A percentile compares a stretch with the other conserved stretches of the same genome.
Evolutionary conservation across 2,329 filamentous ascomycete species (phyloP).

Genomic region (Hymenoscyphus scutula): DNA sequence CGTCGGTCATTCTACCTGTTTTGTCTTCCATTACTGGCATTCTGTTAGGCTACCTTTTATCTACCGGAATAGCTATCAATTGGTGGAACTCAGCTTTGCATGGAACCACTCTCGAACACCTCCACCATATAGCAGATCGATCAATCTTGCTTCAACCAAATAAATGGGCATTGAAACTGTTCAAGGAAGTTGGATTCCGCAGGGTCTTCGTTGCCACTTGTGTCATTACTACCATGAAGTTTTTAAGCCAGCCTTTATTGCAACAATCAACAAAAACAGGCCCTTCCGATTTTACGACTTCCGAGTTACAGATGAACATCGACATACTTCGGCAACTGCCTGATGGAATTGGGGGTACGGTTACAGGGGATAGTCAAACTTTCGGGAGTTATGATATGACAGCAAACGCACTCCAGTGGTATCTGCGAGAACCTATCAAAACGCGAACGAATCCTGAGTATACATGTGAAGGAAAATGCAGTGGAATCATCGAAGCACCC

Average conservation of each 20-base stretch:
- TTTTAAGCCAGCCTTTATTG: background rate
- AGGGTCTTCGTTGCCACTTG: background rate
- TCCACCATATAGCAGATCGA: slow-evolving; percentile 4
- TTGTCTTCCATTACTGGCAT: background rate
- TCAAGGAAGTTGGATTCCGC: background rate
- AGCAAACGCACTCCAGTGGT: too few species aligned
- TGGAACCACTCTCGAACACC: slow-evolving; percentile 4
- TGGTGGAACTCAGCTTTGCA: slow-evolving; percentile 1
- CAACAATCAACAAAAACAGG: too few species aligned
- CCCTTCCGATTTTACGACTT: too few species aligned
- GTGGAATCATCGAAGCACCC: background rate
- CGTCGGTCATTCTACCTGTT: slow-evolving; percentile 6
- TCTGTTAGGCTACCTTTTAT: slow-evolving; percentile 1
- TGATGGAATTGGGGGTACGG: too few species aligned
- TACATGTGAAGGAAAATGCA: background rate
- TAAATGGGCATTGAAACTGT: background rate
- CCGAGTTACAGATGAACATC: too few species aligned
- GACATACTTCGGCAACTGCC: too few species aligned
- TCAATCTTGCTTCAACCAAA: background rate
- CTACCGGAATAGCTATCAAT: slow-evolving; percentile 3
- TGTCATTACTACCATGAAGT: background rate
- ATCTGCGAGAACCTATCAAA: too few species aligned
- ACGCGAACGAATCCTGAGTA: background rate
- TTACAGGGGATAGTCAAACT: too few species aligned
- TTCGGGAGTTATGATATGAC: too few species aligned